Evolutionary conservation across 106 monocot species (phyloP).

Genomic region (Apostasia ramifera): DNA sequence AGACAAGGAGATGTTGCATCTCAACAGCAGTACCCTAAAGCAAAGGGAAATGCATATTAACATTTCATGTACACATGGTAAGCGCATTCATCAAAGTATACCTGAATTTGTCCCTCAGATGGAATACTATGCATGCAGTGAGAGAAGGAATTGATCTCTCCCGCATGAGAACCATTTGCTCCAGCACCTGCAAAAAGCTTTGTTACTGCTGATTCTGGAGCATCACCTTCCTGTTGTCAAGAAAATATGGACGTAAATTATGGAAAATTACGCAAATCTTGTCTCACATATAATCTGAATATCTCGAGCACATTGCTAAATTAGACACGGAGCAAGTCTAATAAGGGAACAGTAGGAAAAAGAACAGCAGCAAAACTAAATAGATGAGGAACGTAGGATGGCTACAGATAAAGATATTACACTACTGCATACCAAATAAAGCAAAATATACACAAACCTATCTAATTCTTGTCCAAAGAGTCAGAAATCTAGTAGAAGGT

Average conservation of each 20-base stretch:
- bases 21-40: conserved; percentile 62
- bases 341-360: no score
- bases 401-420: no score
- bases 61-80: background rate
- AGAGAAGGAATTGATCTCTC: conserved; percentile 38
- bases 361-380: no score
- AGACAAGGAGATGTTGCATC: conserved; percentile 82
- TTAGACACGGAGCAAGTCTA: no score
- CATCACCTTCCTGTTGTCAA: conserved; percentile 58
- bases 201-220: conserved; percentile 75
- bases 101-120: conserved; percentile 71
- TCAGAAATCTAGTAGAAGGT: no score
- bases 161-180: conserved; percentile 22
- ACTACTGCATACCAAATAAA: no score
- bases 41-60: background rate
- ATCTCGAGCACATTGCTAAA: no score
- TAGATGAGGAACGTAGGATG: no score
- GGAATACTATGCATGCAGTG: conserved; percentile 65
- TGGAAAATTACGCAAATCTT: no score
- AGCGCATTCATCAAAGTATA: conserved; percentile 17
- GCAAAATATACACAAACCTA: no score
- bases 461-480: no score
- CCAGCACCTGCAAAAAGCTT: conserved; percentile 82
- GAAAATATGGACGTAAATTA: background rate
- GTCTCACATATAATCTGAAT: no score